Evolutionary conservation across 176 grass and related monocot genomes (phyloP), one percentile per base, ranked within the genome.

Genomic region (Oryza glumipatula): DNA sequence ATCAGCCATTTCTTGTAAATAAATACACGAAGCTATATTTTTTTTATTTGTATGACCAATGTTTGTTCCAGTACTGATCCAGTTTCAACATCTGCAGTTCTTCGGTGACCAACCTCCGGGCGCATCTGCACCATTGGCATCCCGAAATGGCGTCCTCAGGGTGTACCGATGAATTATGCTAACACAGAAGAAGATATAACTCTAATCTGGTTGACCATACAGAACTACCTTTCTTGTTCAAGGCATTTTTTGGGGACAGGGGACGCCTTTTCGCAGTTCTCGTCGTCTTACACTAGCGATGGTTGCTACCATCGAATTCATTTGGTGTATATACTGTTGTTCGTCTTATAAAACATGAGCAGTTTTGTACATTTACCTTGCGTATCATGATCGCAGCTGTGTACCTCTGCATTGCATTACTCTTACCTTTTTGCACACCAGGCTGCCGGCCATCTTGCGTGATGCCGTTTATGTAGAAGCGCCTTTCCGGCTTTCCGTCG

Each of bases 81-180:
- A n/a, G 64, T 76, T 74, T 48, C 51, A 1, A 30, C 41, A 76
- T 56, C 5, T 83, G 56, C 85, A 87, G 89, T n/a, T 76, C 83
- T 41, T 11, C 19, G 66, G 64, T 83, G 68, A 63, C 14, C 48
- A 54, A 35, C 63, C 12, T 47, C 12, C 9, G 44, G 30, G 64
- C 11, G 10, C 39, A 68, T 60, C 5, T 38, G 36, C 36, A 58
- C 39, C 64, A 63, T 76, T 66, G 65, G 65, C 54, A 76, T 30
- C 35, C 82, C 0, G 72, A 71, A 81, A 70, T 0, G 9, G 17
- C 17, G 8, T 45, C 24, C 28, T 68, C 49, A 52, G 63, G 24
- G 58, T 80, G 21, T 61, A 22, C 4, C 12, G 26, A 49, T 44
- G 64, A 64, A 48, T 9, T 74, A 79, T 74, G 83, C 68, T 76